A percentile compares a stretch with the other conserved stretches of the same genome.
Evolutionary conservation across 257 asterid species (phyloP).

Genomic region (Jasminum sambac): DNA sequence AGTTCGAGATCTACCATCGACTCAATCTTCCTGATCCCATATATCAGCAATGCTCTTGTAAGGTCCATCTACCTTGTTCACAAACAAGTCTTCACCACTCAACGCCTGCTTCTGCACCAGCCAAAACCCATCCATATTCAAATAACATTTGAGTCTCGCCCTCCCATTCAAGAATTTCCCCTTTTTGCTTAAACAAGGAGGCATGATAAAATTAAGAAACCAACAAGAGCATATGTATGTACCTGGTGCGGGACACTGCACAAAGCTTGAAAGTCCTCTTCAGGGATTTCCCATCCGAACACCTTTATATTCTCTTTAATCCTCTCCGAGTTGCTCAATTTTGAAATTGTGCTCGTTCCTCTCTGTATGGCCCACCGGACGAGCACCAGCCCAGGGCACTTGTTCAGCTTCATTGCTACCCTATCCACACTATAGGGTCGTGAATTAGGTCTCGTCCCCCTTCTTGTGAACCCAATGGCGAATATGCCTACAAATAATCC

Average conservation of each 20-base stretch:
- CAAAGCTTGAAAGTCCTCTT: conserved; percentile 54
- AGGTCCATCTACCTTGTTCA: conserved; percentile 60
- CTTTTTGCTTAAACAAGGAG: too few species aligned
- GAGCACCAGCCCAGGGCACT: conserved; percentile 69
- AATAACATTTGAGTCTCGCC: too few species aligned
- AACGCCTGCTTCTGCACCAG: conserved; percentile 45
- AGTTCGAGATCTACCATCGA: neutral
- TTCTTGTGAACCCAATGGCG: conserved; percentile 61
- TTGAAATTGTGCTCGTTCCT: conserved; percentile 67
- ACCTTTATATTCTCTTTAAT: conserved; percentile 59
- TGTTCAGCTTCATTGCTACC: conserved; percentile 54
- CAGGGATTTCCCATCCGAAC: conserved; percentile 60
- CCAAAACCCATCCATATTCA: too few species aligned
- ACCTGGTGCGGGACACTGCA: conserved; percentile 50
- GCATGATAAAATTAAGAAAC: too few species aligned
- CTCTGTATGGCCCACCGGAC: conserved; percentile 77
- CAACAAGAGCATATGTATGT: too few species aligned
- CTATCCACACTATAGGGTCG: conserved; percentile 54
- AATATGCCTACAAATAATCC: conserved; percentile 49
- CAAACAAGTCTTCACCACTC: conserved; percentile 52
- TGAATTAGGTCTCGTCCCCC: conserved; percentile 49
- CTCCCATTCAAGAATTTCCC: too few species aligned
- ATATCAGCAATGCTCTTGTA: conserved; percentile 42
- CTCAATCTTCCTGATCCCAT: conserved; percentile 56
- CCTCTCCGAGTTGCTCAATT: conserved; percentile 46